Base-by-base conservation (phyloP, 139 green algal genomes). In the Pycnococcus provasolii region DNA sequence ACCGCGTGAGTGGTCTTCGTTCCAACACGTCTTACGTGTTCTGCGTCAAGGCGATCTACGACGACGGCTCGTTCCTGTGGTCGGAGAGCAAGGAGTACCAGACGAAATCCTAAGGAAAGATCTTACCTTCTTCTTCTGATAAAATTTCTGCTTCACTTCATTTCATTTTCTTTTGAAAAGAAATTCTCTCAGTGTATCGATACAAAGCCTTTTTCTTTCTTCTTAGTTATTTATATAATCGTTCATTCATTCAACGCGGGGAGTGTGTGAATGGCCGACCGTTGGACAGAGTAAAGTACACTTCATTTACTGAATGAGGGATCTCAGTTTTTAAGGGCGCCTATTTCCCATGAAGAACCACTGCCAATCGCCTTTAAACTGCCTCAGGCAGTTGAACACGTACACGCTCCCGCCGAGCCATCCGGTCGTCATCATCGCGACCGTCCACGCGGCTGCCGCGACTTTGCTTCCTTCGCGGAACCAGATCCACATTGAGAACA, bases 1-100 rank as follows among this genome's bases (percentile, higher is more conserved):
- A 79, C 71, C 68, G 72, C 2, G 67, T 87, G 3, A 79, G 60
- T 0, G 77, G 81, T 4, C 77, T 94, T 53, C 82, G 81, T 65
- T 72, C 81, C 42, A 79, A 80, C 68, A 79, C 76, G 1, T 81
- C 92, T 77, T 93, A 91, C 71, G 84, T 94, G 43, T 86, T 95
- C 62, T 90, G 83, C 46, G 83, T 95, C 48, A 94, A 95, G 73
- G 88, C 86, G 6, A 77, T 83, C 15, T 95, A 90, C 64, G 86
- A 89, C 54, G 88, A 95, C 63, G 80, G 84, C 6, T 85, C 73
- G 43, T 87, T 85, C 64, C 42, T 90, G 1, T 95, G 88, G 88
- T 86, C 73, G 57, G 86, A 94, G 48, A 79, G 74, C 13, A 88
- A 88, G 68, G 73, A 84, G 0, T 91, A 84, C 71, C 42, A 64